Evolutionary conservation across 305 asterid species (phyloP), one percentile per base, ranked within the genome.

Genomic region (Fraxinus nigra): DNA sequence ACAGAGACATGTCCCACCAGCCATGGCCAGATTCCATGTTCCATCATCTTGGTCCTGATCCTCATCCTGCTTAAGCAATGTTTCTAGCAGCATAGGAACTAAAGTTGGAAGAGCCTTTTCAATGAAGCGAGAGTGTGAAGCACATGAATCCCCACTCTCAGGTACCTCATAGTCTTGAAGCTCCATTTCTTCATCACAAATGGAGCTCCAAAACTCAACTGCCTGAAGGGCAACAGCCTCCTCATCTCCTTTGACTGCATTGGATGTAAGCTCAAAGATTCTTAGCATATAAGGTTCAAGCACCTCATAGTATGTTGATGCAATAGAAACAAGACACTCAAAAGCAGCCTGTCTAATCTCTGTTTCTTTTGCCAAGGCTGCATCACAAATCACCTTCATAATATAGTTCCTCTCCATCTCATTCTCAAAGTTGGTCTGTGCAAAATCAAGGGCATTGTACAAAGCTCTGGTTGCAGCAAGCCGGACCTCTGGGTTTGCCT

Each of bases 11-110:
- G 98, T 93, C 22, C 98, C 98, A 69, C 98, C 98, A 73, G 98
- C 97, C 98, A 95, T 95, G 69, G 99, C 92, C 10, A 95, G 88
- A 87, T 95, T 95, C 99, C 99, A 95, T 37, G 89, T 87, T 75
- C 98, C 99, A 86, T 95, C 99, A 10, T 94, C 98, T 75, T 95
- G 96, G 78, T 92, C 96, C 79, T 94, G 98, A 72, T 92, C 97
- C 88, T 95, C 98, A 20, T 95, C 99, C 82, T 95, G 99, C 85
- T 93, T 95, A 61, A 95, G 92, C 78, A 95, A 88, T 18, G 98
- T 93, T 82, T 95, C 98, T 34, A 93, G 89, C 76, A 95, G 90
- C 97, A 95, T 85, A 72, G 97, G 97, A 74, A 93, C 96, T 85
- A 95, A 80, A 79, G 92, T 87, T 13, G 94, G 88, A 22, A 95